phyloP scores from a whole-genome alignment of 352 stramenopile genomes.

The Globisporangium viniferum region DNA sequence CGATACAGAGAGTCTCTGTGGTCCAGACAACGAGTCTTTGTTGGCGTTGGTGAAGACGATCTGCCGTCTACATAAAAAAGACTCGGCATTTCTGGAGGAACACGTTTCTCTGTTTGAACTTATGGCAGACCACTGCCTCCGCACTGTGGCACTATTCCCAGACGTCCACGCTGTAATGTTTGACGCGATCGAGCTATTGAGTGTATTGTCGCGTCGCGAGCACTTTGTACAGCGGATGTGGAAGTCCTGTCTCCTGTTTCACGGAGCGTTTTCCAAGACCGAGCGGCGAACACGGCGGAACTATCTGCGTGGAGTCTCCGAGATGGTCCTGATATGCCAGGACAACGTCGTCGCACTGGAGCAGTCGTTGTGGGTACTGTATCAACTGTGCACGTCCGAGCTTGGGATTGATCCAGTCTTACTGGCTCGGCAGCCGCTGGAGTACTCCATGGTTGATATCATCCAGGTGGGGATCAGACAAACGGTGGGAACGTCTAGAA shows the following conservation, averaged over 20 bases:
- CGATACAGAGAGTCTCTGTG: background rate
- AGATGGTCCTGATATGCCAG: background rate
- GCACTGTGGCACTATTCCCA: constrained; percentile 5
- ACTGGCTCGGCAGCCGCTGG: background rate
- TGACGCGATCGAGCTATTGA: constrained; percentile 11
- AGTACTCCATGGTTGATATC: constrained; percentile 10
- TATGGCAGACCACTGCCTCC: constrained; percentile 4
- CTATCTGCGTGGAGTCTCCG: constrained; percentile 8
- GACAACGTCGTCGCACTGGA: background rate
- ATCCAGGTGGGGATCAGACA: constrained; percentile 1
- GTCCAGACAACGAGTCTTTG: constrained; percentile 3
- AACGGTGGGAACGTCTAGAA: constrained; percentile 5
- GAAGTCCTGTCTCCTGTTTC: constrained; percentile 1
- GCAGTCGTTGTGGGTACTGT: background rate
- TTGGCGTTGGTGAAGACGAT: constrained; percentile 6
- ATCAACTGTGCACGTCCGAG: constrained; percentile 7
- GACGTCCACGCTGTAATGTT: constrained; percentile 8
- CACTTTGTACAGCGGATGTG: background rate
- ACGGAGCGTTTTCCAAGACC: background rate
- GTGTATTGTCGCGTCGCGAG: background rate
- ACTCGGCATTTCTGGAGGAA: background rate
- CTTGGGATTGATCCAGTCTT: constrained; percentile 3
- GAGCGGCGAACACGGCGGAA: background rate
- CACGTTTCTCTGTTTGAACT: background rate
- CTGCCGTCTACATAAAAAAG: background rate